These are phyloP conservation scores for Scalesia atractyloides DNA, from an alignment of 129 eudicot species.

Conservation along the genomic window DNA sequence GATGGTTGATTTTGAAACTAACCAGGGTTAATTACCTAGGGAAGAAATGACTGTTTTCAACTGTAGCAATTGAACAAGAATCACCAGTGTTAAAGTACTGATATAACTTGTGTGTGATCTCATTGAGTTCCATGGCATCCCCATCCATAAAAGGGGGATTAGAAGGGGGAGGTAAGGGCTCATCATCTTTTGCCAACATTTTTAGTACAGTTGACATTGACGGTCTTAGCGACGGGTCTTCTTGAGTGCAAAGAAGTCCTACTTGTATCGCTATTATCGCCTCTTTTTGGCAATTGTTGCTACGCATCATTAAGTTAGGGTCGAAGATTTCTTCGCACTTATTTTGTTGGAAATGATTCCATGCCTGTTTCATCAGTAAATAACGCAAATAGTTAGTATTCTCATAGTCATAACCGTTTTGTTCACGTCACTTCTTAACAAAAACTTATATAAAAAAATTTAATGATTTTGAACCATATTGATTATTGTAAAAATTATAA, in stretches of 20 bases:
- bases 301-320: slow-evolving; percentile 13
- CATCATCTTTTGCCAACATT: slow-evolving; percentile 63
- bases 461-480: too few species aligned
- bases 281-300: background rate
- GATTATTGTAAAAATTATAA: too few species aligned
- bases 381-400: background rate
- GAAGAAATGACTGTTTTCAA: slow-evolving; percentile 58
- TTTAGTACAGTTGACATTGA: slow-evolving; percentile 55
- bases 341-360: slow-evolving; percentile 16
- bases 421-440: background rate
- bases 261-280: slow-evolving; percentile 6
- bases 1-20: background rate
- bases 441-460: background rate
- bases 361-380: background rate
- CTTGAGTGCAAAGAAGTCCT: slow-evolving; percentile 22
- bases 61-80: slow-evolving; percentile 53
- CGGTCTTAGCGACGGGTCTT: slow-evolving; percentile 27
- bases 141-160: slow-evolving; percentile 76
- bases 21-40: slow-evolving; percentile 47
- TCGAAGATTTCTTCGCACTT: slow-evolving; percentile 8
- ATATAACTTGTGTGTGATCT: slow-evolving; percentile 31
- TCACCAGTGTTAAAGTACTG: slow-evolving; percentile 25
- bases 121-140: slow-evolving; percentile 59
- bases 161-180: slow-evolving; percentile 56
- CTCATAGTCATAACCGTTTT: background rate